Evolutionary conservation across 352 stramenopile species (phyloP), one percentile per base, ranked within the genome.

Genomic region (Phytophthora pini): DNA sequence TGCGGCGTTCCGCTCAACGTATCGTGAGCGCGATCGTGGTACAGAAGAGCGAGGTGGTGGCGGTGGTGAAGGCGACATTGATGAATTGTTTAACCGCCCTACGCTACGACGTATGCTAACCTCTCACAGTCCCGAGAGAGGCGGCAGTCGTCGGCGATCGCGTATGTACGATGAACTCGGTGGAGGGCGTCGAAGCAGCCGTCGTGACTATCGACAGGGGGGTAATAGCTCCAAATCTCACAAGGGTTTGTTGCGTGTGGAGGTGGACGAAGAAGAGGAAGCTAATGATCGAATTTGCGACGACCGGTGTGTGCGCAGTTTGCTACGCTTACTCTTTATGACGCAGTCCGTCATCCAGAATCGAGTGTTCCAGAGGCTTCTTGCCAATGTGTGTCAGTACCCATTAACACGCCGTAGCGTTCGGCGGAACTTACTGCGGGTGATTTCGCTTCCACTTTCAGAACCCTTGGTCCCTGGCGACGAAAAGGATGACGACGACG

Each of bases 301-400:
- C 44, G 84, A 95, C 41, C 59, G 52, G 4, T 89, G 77, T 15
- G 80, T 97, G 10, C 72, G 84, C 41, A 76, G 80, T 4, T 58
- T 97, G 46, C 56, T 95, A 24, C 84, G 82, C 3, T 52, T 95
- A 44, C 68, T 97, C 1, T 94, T 93, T 54, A 89, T 94, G 83
- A 77, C 78, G 10, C 80, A 94, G 46, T 95, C 86, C 0, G 74
- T 93, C 43, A 81, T 93, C 32, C 82, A 94, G 51, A 94, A 93
- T 52, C 85, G 86, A 17, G 87, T 93, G 11, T 88, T 93, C 17
- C 85, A 94, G 70, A 82, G 81, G 5, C 62, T 96, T 4, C 56
- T 96, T 22, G 66, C 79, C 4, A 96, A 96, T 54, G 76, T 94
- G 39, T 95, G 85, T 40, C 44, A 88, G 57, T 96, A 96, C 47